These are phyloP conservation scores for Takashimella tepidaria DNA, from an alignment of 1,284 basidiomycete species.

Conservation along the genomic window DNA sequence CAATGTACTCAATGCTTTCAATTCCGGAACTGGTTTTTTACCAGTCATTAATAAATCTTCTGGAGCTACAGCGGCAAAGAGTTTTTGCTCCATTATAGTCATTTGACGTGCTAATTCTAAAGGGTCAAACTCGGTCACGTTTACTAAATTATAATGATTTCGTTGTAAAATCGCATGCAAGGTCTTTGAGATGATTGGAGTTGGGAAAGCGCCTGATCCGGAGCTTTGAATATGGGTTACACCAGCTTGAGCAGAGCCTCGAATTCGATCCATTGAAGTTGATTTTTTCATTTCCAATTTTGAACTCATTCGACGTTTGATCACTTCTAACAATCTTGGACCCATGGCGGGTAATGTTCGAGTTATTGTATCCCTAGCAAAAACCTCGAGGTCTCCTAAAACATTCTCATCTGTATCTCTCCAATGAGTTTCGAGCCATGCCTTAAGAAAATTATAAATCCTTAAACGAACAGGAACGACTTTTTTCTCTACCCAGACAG, in stretches of 20 bases:
- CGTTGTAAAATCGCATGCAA: slow-evolving; percentile 55
- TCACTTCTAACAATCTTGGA: slow-evolving; percentile 32
- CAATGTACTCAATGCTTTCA: slow-evolving; percentile 84
- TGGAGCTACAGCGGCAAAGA: slow-evolving; percentile 84
- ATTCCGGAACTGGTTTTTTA: slow-evolving; percentile 66
- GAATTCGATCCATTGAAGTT: slow-evolving; percentile 17
- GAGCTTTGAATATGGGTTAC: slow-evolving; percentile 5
- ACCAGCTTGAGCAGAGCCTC: slow-evolving; percentile 4
- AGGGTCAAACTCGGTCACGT: slow-evolving; percentile 85
- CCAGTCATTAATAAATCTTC: slow-evolving; percentile 85
- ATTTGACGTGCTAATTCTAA: slow-evolving; percentile 89
- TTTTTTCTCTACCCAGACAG: slow-evolving; percentile 73
- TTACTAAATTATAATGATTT: slow-evolving; percentile 48
- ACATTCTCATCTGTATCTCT: slow-evolving; percentile 56
- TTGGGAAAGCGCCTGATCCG: slow-evolving; percentile 27
- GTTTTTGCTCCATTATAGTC: slow-evolving; percentile 81
- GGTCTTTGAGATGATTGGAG: slow-evolving; percentile 75
- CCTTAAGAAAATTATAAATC: slow-evolving; percentile 85
- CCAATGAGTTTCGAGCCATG: slow-evolving; percentile 92
- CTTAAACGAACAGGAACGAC: slow-evolving; percentile 81
- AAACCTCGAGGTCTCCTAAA: slow-evolving; percentile 46
- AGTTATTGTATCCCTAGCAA: slow-evolving; percentile 38
- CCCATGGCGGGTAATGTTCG: slow-evolving; percentile 41
- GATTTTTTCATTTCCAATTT: slow-evolving; percentile 9
- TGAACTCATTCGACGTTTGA: slow-evolving; percentile 19